Evolutionary conservation across 2,329 filamentous ascomycete genomes (phyloP).

Genomic region (Arthrobotrys pseudoclavata): DNA sequence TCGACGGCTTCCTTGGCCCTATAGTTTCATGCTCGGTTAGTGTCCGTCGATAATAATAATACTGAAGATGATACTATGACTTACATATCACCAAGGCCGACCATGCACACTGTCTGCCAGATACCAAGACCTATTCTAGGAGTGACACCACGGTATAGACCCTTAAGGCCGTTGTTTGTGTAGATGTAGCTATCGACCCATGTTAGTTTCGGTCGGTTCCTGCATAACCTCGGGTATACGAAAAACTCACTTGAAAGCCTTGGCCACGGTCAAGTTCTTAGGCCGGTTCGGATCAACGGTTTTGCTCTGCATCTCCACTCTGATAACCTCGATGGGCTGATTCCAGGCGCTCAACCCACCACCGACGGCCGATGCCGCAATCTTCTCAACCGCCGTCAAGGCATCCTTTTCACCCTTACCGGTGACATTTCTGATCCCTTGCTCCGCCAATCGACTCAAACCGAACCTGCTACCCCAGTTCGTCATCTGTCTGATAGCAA

Average conservation of each 20-base stretch:
- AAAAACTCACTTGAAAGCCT: conserved; percentile 71
- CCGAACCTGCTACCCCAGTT: conserved; percentile 99
- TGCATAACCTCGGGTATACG: conserved; percentile 15
- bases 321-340: conserved; percentile 99
- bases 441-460: conserved; percentile 89
- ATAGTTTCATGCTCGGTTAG: conserved; percentile 56
- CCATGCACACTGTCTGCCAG: conserved; percentile 99
- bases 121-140: conserved; percentile 94
- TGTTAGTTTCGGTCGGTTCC: conserved; percentile 68
- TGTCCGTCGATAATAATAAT: not conserved
- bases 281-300: conserved; percentile 96
- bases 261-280: conserved; percentile 98
- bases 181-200: conserved; percentile 79
- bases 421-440: conserved; percentile 82
- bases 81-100: conserved; percentile 97
- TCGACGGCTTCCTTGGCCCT: conserved; percentile 73
- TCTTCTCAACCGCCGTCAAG: conserved; percentile 85
- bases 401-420: conserved; percentile 85
- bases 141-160: conserved; percentile 94
- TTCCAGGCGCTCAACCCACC: conserved; percentile 98
- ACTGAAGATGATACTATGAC: conserved; percentile 66
- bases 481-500: conserved; percentile 98
- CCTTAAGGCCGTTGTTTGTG: conserved; percentile 85
- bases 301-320: conserved; percentile 99
- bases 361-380: conserved; percentile 85